phyloP scores from a whole-genome alignment of 495 filamentous ascomycete species.

The Oleoguttula mirabilis region DNA sequence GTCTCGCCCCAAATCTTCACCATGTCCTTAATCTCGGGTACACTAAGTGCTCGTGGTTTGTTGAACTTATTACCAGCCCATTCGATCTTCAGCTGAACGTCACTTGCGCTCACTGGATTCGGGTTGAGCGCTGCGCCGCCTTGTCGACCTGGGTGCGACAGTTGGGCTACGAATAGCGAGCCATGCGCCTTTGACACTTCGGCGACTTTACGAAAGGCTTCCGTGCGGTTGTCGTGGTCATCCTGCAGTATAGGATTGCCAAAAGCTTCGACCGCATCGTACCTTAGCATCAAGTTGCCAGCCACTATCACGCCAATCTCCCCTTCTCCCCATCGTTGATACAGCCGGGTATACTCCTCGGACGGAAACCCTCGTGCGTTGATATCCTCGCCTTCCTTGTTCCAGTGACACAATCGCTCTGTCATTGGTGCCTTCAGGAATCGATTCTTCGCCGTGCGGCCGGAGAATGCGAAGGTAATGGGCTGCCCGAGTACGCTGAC shows the following conservation, averaged over 20 bases:
- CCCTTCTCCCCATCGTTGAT: constrained; percentile 21
- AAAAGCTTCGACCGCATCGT: constrained; percentile 19
- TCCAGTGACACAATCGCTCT: constrained; percentile 16
- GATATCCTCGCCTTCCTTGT: constrained; percentile 15
- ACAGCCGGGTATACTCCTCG: constrained; percentile 20
- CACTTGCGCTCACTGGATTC: constrained; percentile 21
- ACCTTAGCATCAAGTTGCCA: constrained; percentile 20
- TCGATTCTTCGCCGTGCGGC: constrained; percentile 18
- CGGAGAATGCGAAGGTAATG: constrained; percentile 21
- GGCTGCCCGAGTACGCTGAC: constrained; percentile 7
- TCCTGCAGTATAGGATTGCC: constrained; percentile 19
- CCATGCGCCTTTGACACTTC: constrained; percentile 16
- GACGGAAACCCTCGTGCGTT: constrained; percentile 15
- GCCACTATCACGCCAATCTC: constrained; percentile 21
- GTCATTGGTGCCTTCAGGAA: constrained; percentile 16
- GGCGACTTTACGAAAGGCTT: constrained; percentile 11
- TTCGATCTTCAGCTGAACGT: constrained; percentile 21
- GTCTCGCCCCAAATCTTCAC: constrained; percentile 18
- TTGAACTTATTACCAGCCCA: constrained; percentile 23
- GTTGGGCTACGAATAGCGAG: constrained; percentile 19
- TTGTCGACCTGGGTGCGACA: constrained; percentile 23
- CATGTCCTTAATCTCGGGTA: constrained; percentile 19
- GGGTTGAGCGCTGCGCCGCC: constrained; percentile 20
- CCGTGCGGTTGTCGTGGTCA: constrained; percentile 19
- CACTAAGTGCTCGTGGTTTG: constrained; percentile 14